Evolutionary conservation across 2,329 filamentous ascomycete species (phyloP), one percentile per base, ranked within the genome.

Genomic region (Alternaria sp.): DNA sequence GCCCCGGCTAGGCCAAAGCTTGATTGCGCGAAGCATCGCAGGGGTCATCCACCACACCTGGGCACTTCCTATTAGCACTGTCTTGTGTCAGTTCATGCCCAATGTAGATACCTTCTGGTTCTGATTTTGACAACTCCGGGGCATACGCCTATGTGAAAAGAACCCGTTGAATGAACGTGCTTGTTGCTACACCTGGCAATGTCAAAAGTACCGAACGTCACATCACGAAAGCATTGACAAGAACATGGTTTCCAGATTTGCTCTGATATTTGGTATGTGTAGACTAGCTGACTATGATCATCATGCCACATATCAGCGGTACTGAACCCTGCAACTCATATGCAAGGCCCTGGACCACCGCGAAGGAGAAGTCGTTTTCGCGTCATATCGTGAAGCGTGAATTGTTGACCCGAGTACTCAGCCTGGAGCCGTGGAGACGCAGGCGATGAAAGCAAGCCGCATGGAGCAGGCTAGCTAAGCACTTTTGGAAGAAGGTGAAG

Each of bases 271-370:
- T 55, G 23, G 23, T 43, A 43, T 57, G 45, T 51, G 13, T 61
- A 50, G 51, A 63, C 47, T 68, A 65, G 46, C 57, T 68, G 43
- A 58, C 55, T 56, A 53, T 52, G 19, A 50, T 46, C 43, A 19
- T 54, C 57, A 54, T 58, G 46, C 40, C 46, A 50, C 25, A 60
- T 30, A 50, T 50, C 58, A 60, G 63, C 63, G 61, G 64, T 57
- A 67, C 49, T 70, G 62, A 45, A 59, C 45, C 49, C 56, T 57
- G 25, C 19, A 30, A 56, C 44, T 56, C 28, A 21, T 26, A 56
- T 54, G 57, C 57, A 26, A 55, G 32, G 36, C 36, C 36, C 36
- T 63, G 64, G 71, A 62, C 71, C 67, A 69, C 59, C 36, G n/a
- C 36, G 43, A 57, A 59, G 17, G 30, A 62, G 40, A 50, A 54